Base-by-base conservation (phyloP, 2,329 filamentous ascomycete genomes). In the Sarocladium kiliense region DNA sequence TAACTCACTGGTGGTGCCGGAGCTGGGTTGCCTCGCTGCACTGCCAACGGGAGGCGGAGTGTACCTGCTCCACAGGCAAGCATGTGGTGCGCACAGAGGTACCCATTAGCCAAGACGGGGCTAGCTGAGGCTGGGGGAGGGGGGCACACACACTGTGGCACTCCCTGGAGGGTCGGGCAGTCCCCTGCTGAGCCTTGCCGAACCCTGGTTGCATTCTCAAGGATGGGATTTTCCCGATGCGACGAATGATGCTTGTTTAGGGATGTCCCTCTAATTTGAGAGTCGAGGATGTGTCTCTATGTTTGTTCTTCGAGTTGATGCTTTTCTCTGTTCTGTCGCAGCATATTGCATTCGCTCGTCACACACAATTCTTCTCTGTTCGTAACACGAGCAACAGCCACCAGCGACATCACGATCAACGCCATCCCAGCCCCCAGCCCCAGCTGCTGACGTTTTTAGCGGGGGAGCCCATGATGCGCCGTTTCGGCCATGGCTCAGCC, bases 51-150 rank as follows among this genome's bases (percentile, higher is more conserved):
- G 44, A 49, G 44, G 44, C 44, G 26, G 27, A 51, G 47, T 19
- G 41, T 34, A 51, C 47, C n/a, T 51, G 27, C 18, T 25, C 27
- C 47, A 34, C 47, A 19, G 5, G 27, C 47, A 36, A 36, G 18
- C 10, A 32, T 11, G 30, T 32, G 47, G 30, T 36, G 27, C 3
- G 27, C 5, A 4, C 4, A 5, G 3, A 51, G 30, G 47, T 51
- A 51, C 39, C 39, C 23, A 12, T 36, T 11, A 14, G 27, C 47
- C 47, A 51, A 51, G 47, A 44, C n/a, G 14, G 47, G 47, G 47
- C 47, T 51, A 51, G 25, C 47, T 51, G 47, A 51, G 47, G 47
- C 47, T 51, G 47, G 47, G 47, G 41, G 41, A 21, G 23, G 41
- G 19, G 11, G 26, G 18, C 30, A 34, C 30, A 34, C 30, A n/a